Conservation (phyloP, 352 stramenopile genomes). For the Phytophthora nicotianae region DNA sequence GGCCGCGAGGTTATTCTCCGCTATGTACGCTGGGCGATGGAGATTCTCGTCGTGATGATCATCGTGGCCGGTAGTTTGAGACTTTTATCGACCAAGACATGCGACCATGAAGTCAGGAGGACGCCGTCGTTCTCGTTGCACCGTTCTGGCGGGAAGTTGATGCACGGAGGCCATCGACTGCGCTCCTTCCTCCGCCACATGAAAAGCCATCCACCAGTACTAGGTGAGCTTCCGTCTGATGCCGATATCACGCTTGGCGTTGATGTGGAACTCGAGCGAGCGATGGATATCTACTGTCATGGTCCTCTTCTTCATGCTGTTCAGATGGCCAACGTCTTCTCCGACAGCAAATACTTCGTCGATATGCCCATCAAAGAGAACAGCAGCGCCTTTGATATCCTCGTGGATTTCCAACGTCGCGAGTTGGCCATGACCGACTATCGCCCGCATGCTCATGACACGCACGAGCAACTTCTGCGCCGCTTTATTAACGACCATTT, state of each 20-base stretch:
- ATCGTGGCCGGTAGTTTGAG: conserved; percentile 25
- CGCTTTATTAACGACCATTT: conserved; percentile 87
- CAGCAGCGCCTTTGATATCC: conserved; percentile 70
- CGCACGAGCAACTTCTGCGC: conserved; percentile 52
- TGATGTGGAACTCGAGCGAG: conserved; percentile 55
- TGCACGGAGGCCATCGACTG: conserved; percentile 31
- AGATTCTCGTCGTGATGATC: conserved; percentile 32
- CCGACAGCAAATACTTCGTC: conserved; percentile 93
- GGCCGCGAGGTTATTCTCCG: conserved; percentile 11
- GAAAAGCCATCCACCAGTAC: conserved; percentile 25
- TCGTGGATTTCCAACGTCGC: conserved; percentile 69
- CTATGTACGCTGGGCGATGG: conserved; percentile 15
- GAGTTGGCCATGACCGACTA: conserved; percentile 65
- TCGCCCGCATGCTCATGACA: conserved; percentile 17
- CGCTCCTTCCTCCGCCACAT: conserved; percentile 33
- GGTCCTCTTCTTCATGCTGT: conserved; percentile 70
- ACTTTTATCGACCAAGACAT: conserved; percentile 20
- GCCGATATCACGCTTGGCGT: conserved; percentile 27
- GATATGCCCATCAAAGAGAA: conserved; percentile 92
- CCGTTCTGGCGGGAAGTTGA: conserved; percentile 32
- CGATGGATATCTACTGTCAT: conserved; percentile 80
- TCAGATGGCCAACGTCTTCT: conserved; percentile 80
- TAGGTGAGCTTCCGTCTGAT: conserved; percentile 21
- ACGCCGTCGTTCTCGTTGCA: conserved; percentile 30
- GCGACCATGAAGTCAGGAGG: conserved; percentile 11